These are phyloP conservation scores for Bretschneidera sinensis DNA, from an alignment of 345 rosid genomes.

Conservation along the genomic window DNA sequence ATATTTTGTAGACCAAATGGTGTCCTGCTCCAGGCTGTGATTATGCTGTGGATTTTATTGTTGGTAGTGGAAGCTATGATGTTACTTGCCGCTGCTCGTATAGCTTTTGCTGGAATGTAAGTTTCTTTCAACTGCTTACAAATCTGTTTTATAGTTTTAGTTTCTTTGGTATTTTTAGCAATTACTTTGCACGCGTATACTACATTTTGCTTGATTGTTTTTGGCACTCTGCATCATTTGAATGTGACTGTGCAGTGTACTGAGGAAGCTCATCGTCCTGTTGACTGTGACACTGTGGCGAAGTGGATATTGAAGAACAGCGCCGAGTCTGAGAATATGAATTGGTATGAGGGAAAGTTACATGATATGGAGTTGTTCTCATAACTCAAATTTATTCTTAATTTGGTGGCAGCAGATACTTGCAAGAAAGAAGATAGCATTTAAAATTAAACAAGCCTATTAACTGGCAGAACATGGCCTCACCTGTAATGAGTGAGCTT, in stretches of 20 bases:
- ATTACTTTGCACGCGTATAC: conserved; percentile 5
- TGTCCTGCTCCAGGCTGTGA: conserved; percentile 95
- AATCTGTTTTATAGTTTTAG: no score
- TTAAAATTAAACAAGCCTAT: neutral
- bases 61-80: conserved; percentile 70
- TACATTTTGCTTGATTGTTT: neutral
- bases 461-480: neutral
- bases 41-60: conserved; percentile 71
- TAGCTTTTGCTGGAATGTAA: conserved; percentile 88
- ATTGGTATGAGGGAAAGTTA: conserved; percentile 38
- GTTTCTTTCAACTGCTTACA: conserved; percentile 18
- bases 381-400: no score
- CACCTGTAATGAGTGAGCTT: neutral
- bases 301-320: conserved; percentile 79
- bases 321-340: conserved; percentile 86
- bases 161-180: no score
- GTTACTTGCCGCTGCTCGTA: conserved; percentile 61
- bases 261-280: conserved; percentile 88
- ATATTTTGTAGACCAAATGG: conserved; percentile 66
- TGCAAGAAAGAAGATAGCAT: neutral
- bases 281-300: conserved; percentile 67
- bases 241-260: conserved; percentile 42
- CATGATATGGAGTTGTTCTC: no score
- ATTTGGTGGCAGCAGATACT: neutral
- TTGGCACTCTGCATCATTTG: neutral